phyloP scores from a whole-genome alignment of 148 eudicot species.

The Heliosperma pusillum region DNA sequence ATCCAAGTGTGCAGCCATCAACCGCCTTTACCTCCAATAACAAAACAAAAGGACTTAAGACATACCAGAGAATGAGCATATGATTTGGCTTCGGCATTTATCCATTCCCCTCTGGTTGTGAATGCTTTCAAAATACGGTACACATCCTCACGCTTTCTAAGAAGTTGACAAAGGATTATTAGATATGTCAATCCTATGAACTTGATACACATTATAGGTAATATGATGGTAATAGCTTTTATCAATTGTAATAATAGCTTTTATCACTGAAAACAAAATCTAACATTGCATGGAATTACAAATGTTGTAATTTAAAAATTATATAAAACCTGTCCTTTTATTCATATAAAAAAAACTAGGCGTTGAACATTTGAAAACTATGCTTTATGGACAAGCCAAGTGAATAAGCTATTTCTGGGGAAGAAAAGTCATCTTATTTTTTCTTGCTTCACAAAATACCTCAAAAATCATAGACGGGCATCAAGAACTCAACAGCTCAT shows the following conservation, averaged over 20 bases:
- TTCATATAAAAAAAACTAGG: background rate
- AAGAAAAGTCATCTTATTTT: background rate
- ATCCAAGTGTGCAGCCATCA: background rate
- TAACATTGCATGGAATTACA: background rate
- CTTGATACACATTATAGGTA: background rate
- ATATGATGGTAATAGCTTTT: background rate
- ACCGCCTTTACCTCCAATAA: background rate
- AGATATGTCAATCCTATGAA: too few species aligned
- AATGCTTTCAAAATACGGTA: constrained; percentile 84
- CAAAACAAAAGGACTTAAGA: constrained; percentile 2
- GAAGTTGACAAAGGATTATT: constrained; percentile 22
- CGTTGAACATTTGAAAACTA: background rate
- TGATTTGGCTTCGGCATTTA: constrained; percentile 57
- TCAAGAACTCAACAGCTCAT: background rate
- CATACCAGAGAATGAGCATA: constrained; percentile 76
- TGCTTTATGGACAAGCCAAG: background rate
- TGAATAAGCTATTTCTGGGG: background rate
- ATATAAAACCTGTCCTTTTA: background rate
- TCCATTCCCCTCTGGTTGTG: constrained; percentile 62
- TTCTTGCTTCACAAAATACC: background rate
- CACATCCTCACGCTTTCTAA: constrained; percentile 88
- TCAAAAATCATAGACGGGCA: background rate
- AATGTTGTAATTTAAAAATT: background rate
- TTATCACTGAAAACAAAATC: background rate
- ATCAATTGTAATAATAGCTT: too few species aligned